Percentiles rank a stretch among this genome's conserved stretches.
Conservation (phyloP, 148 eudicot species). For the Fagopyrum homotropicum region DNA sequence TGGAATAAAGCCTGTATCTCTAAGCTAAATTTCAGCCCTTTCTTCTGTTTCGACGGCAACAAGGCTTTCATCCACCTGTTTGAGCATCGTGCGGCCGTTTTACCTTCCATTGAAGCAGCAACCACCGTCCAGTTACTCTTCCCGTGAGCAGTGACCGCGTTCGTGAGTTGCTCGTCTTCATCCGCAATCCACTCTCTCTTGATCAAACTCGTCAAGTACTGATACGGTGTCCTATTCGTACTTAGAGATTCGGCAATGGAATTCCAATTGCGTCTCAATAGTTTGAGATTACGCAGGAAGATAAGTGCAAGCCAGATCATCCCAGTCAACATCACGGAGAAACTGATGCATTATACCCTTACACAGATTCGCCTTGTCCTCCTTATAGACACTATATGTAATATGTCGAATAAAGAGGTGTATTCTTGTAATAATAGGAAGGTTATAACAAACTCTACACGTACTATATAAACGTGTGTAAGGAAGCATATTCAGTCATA, state of each 20-base stretch:
- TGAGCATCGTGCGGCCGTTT: constrained; percentile 89
- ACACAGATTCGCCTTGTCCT: constrained; percentile 44
- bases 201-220: constrained; percentile 75
- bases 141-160: constrained; percentile 74
- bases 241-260: constrained; percentile 46
- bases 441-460: too few relatives aligned
- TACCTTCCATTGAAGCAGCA: constrained; percentile 70
- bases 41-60: constrained; percentile 66
- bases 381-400: too few relatives aligned
- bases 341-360: constrained; percentile 55
- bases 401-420: too few relatives aligned
- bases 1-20: too few relatives aligned
- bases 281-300: constrained; percentile 46
- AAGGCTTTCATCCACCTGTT: constrained; percentile 86
- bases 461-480: too few relatives aligned
- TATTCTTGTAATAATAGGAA: too few relatives aligned
- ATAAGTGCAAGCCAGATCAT: constrained; percentile 52
- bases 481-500: too few relatives aligned
- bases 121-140: constrained; percentile 84
- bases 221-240: constrained; percentile 80
- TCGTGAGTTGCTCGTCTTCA: constrained; percentile 62
- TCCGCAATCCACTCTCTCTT: constrained; percentile 17
- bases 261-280: constrained; percentile 64
- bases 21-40: constrained; percentile 27
- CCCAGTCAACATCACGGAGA: constrained; percentile 50